Evolutionary conservation across 2,329 filamentous ascomycete species (phyloP).

Genomic region (Fusarium xyrophilum): DNA sequence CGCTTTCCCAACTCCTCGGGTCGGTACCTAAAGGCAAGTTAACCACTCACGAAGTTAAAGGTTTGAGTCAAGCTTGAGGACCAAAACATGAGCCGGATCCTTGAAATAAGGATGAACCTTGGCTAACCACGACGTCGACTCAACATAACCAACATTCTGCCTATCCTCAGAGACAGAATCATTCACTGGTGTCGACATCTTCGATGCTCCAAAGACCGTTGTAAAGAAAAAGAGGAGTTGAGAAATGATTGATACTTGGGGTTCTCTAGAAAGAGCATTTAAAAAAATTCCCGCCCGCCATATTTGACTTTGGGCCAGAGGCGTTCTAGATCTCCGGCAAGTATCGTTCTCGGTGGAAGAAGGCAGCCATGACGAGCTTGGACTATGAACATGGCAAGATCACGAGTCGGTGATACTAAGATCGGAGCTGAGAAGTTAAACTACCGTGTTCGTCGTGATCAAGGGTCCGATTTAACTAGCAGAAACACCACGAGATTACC

Average conservation of each 20-base stretch:
- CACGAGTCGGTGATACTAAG: not conserved
- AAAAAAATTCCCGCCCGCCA: not conserved
- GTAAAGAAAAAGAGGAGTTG: not conserved
- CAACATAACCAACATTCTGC: not conserved
- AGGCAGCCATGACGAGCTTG: not conserved
- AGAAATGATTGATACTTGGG: slow-evolving; percentile 5
- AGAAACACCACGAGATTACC: not conserved
- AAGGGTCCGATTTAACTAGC: not conserved
- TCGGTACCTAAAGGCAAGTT: slow-evolving; percentile 11
- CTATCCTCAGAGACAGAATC: not conserved
- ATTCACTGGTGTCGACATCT: slow-evolving; percentile 17
- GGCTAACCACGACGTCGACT: slow-evolving; percentile 42
- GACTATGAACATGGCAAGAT: not conserved
- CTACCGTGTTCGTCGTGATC: not conserved
- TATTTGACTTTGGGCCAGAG: not conserved
- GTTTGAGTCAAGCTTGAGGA: slow-evolving; percentile 39
- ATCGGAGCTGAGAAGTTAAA: not conserved
- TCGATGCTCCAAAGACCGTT: not conserved
- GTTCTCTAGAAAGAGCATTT: not conserved
- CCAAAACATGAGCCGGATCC: slow-evolving; percentile 39
- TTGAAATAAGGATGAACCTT: slow-evolving; percentile 43
- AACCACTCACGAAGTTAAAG: accelerated
- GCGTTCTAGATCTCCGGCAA: not conserved
- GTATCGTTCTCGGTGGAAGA: not conserved
- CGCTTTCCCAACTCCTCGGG: slow-evolving; percentile 35